These are phyloP conservation scores for Zymoseptoria pseudotritici DNA, from an alignment of 2,329 filamentous ascomycete genomes.

Conservation along the genomic window DNA sequence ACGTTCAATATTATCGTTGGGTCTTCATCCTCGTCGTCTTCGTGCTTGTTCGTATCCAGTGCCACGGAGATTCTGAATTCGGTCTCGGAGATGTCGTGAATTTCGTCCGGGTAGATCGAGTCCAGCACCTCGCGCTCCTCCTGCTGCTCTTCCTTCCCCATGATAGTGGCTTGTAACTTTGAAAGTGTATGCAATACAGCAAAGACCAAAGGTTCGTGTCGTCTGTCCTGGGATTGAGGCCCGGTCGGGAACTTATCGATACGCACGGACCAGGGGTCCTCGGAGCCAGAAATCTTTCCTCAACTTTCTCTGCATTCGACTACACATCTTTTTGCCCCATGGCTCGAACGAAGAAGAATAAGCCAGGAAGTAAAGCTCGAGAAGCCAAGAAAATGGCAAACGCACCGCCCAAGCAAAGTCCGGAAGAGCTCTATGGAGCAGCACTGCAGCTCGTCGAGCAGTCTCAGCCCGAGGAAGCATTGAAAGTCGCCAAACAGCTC, in stretches of 20 bases:
- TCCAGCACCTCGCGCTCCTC: conserved; percentile 97
- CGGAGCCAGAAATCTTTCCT: background rate
- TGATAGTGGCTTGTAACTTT: conserved; percentile 17
- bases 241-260: background rate
- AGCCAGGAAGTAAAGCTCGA: conserved; percentile 44
- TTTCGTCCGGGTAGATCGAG: conserved; percentile 97
- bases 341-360: conserved; percentile 21
- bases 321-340: conserved; percentile 6
- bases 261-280: background rate
- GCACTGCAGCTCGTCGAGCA: conserved; percentile 52
- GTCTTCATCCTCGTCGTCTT: conserved; percentile 53
- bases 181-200: background rate
- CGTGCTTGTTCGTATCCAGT: conserved; percentile 52
- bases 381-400: conserved; percentile 34
- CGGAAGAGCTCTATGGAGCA: conserved; percentile 49
- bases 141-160: conserved; percentile 70
- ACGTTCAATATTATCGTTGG: conserved; percentile 72
- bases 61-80: conserved; percentile 79
- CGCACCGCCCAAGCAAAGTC: conserved; percentile 40
- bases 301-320: background rate
- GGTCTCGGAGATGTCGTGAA: conserved; percentile 86
- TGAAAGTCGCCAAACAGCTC: conserved; percentile 48
- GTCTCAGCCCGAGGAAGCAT: conserved; percentile 50
- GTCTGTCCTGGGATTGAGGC: background rate
- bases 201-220: background rate